A percentile compares a stretch with the other conserved stretches of the same genome.
Conservation (phyloP, 208 protist species). For the Porcisia deanei region DNA sequence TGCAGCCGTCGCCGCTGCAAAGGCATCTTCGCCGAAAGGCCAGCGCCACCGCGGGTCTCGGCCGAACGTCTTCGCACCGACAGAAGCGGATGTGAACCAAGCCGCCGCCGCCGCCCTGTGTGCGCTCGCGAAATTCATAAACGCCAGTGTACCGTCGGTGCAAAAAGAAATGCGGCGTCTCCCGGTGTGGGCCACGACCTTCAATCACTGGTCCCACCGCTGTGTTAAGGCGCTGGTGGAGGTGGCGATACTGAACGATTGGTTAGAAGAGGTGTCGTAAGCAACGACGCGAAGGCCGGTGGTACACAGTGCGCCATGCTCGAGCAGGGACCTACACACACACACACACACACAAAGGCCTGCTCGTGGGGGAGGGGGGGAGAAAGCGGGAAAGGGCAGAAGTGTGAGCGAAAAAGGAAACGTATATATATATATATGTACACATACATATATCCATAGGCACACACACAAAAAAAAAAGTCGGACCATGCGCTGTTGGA, state of each 20-base stretch:
- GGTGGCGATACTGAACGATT: slow-evolving; percentile 73
- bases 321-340: no score
- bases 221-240: slow-evolving; percentile 70
- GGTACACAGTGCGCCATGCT: neutral
- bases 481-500: no score
- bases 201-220: slow-evolving; percentile 53
- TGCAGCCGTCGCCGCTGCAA: neutral
- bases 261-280: slow-evolving; percentile 50
- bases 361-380: neutral
- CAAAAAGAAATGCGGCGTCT: slow-evolving; percentile 65
- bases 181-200: slow-evolving; percentile 42
- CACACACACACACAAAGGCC: neutral
- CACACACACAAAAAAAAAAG: no score
- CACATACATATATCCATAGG: neutral
- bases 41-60: neutral
- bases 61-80: slow-evolving; percentile 15
- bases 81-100: slow-evolving; percentile 37
- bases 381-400: no score
- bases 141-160: slow-evolving; percentile 46
- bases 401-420: no score
- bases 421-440: neutral
- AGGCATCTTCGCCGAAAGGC: neutral
- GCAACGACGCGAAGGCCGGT: neutral
- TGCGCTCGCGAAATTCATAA: slow-evolving; percentile 67
- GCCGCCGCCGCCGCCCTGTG: slow-evolving; percentile 65